Evolutionary conservation across 2,329 filamentous ascomycete species (phyloP), one percentile per base, ranked within the genome.

Genomic region (Colletotrichum liriopes): DNA sequence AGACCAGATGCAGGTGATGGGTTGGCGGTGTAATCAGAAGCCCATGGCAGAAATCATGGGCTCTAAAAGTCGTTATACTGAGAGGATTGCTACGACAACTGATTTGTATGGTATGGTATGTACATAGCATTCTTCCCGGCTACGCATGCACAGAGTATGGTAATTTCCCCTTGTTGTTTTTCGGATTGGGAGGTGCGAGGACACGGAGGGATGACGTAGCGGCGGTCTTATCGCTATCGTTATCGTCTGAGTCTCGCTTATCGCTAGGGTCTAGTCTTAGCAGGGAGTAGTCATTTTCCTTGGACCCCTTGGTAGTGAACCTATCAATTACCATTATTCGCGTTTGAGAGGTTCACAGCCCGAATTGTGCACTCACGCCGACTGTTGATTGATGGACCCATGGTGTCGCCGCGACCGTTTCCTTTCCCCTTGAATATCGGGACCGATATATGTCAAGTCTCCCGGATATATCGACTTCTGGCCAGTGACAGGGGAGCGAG

Each of bases 371-470:
- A 59, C 29, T 43, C 7, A 12, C 14, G 20, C 39, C 14, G 32
- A 5, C 16, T 32, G 11, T 32, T 37, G 23, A 16, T 54, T 16
- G 20, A 45, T 49, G 35, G 35, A 39, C 51, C 55, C 45, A 64
- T 67, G 65, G 56, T 64, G 61, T 41, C 51, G 8, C 73, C 62
- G 32, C 72, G 59, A 43, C 79, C 79, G 3, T 94, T 95, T 76
- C 91, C 92, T 1, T 85, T 90, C n/a, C 85, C 90, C 1, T 78
- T 96, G 18, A 87, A 87, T 60, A 84, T 97, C 64, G 95, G 95
- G 70, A 96, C 90, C 59, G 95, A 97, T 79, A 92, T 97, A 68
- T 94, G 93, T 81, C 87, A 87, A 69, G 88, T 94, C 69, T 82
- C 86, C 0, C 91, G 94, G 67, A 90, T 97, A 71, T 83, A 85